phyloP scores from a whole-genome alignment of 108 stramenopile species.

The Seminavis robusta region DNA sequence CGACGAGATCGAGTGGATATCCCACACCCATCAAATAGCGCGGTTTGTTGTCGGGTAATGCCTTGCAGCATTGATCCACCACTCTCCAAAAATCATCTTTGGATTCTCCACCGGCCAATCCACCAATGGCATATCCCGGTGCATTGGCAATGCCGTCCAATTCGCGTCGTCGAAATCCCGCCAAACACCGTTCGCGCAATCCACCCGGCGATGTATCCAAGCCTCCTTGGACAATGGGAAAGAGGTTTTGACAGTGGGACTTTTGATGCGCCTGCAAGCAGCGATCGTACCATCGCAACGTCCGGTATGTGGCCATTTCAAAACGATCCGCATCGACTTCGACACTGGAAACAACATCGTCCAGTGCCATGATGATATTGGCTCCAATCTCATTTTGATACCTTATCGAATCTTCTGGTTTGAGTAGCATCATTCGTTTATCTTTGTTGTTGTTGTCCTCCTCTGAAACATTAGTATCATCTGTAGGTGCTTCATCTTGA shows the following conservation, averaged over 20 bases:
- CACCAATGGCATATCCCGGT: constrained; percentile 98
- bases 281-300: constrained; percentile 95
- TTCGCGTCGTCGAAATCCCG: constrained; percentile 83
- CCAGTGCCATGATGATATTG: constrained; percentile 97
- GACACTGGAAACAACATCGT: constrained; percentile 91
- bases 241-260: constrained; percentile 78
- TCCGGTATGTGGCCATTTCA: constrained; percentile 83
- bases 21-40: constrained; percentile 99
- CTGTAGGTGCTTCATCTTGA: neutral
- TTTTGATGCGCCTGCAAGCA: constrained; percentile 82
- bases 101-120: constrained; percentile 94
- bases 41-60: constrained; percentile 87
- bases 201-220: constrained; percentile 88
- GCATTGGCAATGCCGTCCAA: constrained; percentile 22
- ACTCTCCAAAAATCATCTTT: constrained; percentile 98
- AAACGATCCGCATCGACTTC: constrained; percentile 71
- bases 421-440: constrained; percentile 68
- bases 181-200: constrained; percentile 88
- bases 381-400: constrained; percentile 95
- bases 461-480: constrained; percentile 3
- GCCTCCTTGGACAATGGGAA: constrained; percentile 97
- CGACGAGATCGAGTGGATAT: constrained; percentile 96
- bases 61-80: constrained; percentile 86
- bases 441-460: constrained; percentile 5
- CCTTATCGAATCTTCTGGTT: constrained; percentile 93